Conservation (phyloP, 176 grass and related monocot species). For the Zea luxurians region DNA sequence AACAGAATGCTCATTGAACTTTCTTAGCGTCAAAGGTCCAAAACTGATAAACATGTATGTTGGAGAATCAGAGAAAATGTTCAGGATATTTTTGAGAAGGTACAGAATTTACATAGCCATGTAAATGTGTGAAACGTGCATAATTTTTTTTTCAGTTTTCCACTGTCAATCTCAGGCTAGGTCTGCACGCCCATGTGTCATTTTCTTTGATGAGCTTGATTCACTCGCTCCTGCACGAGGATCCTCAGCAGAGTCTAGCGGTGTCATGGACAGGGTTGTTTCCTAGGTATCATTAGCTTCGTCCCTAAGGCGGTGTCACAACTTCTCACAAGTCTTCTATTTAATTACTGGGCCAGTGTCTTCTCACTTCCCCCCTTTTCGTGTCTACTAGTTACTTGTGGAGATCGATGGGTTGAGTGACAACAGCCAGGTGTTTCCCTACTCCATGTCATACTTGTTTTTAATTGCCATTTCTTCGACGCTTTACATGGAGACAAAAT, state of each 20-base stretch:
- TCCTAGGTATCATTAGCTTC: conserved; percentile 62
- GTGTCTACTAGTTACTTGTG: conserved; percentile 79
- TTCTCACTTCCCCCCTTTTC: conserved; percentile 10
- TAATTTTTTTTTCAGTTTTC: conserved; percentile 18
- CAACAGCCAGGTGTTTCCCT: conserved; percentile 72
- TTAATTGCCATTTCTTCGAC: conserved; percentile 20
- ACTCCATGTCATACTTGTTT: background rate
- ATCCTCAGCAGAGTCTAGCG: conserved; percentile 88
- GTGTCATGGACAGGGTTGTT: conserved; percentile 98
- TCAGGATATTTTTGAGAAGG: conserved; percentile 93
- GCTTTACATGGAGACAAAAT: conserved; percentile 27
- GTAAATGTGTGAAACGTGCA: background rate
- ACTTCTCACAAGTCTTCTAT: background rate
- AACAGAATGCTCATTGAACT: conserved; percentile 91
- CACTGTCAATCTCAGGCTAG: conserved; percentile 61
- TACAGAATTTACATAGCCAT: conserved; percentile 26
- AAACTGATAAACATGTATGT: conserved; percentile 99
- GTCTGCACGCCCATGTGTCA: conserved; percentile 85
- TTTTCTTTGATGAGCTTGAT: conserved; percentile 99
- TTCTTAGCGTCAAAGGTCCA: conserved; percentile 93
- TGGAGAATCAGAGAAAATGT: conserved; percentile 99
- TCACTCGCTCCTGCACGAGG: conserved; percentile 90
- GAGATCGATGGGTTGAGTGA: conserved; percentile 94
- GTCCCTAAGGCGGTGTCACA: background rate
- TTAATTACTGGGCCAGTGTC: background rate